Evolutionary conservation across 2,329 filamentous ascomycete genomes (phyloP).

Genomic region (Fusarium veterinarium): DNA sequence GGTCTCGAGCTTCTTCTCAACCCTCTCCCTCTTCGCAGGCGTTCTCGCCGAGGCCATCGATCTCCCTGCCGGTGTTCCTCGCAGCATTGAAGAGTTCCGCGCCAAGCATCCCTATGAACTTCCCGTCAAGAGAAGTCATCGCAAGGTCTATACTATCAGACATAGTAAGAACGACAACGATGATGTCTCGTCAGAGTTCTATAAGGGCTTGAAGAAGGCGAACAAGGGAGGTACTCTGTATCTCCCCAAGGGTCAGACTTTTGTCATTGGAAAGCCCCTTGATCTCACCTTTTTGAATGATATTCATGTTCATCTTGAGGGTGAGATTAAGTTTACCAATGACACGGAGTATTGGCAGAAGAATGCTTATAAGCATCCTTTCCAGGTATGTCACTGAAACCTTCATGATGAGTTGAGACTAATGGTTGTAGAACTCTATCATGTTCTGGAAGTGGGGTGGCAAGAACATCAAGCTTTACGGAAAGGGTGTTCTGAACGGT

Average conservation of each 20-base stretch:
- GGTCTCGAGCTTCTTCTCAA: slow-evolving; percentile 32
- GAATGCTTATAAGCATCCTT: slow-evolving; percentile 39
- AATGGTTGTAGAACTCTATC: slow-evolving; percentile 34
- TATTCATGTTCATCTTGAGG: slow-evolving; percentile 41
- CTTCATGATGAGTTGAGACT: accelerated
- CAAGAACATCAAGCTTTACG: slow-evolving; percentile 40
- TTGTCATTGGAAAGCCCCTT: slow-evolving; percentile 41
- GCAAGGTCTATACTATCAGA: slow-evolving; percentile 36
- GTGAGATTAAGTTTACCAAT: slow-evolving; percentile 44
- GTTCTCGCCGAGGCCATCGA: slow-evolving; percentile 36
- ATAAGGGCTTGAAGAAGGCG: slow-evolving; percentile 38
- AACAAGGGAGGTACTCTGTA: slow-evolving; percentile 41
- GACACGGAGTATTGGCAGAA: slow-evolving; percentile 40
- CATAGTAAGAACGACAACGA: slow-evolving; percentile 35
- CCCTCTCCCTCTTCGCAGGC: slow-evolving; percentile 32
- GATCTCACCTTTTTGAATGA: slow-evolving; percentile 41
- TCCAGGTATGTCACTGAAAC: slow-evolving; percentile 26
- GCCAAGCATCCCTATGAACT: slow-evolving; percentile 36
- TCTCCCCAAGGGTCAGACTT: slow-evolving; percentile 37
- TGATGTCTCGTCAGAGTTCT: slow-evolving; percentile 39
- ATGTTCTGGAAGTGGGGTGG: slow-evolving; percentile 43
- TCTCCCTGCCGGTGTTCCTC: slow-evolving; percentile 40
- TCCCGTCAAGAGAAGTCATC: slow-evolving; percentile 15
- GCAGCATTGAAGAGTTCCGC: slow-evolving; percentile 42
- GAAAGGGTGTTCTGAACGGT: slow-evolving; percentile 39